Base-by-base conservation (phyloP, 2,329 filamentous ascomycete species). In the Elsinoe perseae region DNA sequence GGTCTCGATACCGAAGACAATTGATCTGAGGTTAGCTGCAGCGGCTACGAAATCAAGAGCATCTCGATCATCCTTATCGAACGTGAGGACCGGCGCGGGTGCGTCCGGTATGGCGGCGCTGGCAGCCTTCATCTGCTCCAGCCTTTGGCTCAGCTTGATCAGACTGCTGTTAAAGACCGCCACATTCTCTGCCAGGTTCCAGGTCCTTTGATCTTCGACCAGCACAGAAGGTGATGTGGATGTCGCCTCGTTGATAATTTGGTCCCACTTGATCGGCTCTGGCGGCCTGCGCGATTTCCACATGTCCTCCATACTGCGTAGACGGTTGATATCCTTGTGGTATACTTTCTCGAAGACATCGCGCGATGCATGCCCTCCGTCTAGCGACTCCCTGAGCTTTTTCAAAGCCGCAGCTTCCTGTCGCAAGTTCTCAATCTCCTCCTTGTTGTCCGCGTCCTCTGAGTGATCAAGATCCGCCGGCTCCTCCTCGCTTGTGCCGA, bases 21-120 rank as follows among this genome's bases (percentile, higher is more conserved):
- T 77, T 1, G 92, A 93, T 43, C 93, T 83, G 21, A 98, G 81
- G 65, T 98, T 98, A 27, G 92, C 89, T 63, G 86, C 89, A 0
- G 93, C 84, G 1, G 90, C 82, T 5, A 98, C 93, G 69, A 98
- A 97, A 67, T 98, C 91, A 6, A 98, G 78, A 0, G 92, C 96
- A 67, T 97, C 92, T 32, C 85, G 82, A 65, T 98, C 93, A 68
- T 98, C 93, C 74, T 98, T 98, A 76, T 98, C 93, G 66, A 98
- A 98, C 1, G 81, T 83, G 53, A 98, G 84, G 27, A 85, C 80
- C 1, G 87, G 83, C 10, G 69, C 63, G 20, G 48, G 28, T 12
- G 16, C 48, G 14, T 38, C 48, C 14, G 48, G 7, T 18, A 50
- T 12, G 3, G 72, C 64, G 56, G 70, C 68, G 59, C 68, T 64